Percentiles rank a stretch among this genome's conserved stretches.
Evolutionary conservation across 176 grass and related monocot genomes (phyloP).

Genomic region (Musa beccarii): DNA sequence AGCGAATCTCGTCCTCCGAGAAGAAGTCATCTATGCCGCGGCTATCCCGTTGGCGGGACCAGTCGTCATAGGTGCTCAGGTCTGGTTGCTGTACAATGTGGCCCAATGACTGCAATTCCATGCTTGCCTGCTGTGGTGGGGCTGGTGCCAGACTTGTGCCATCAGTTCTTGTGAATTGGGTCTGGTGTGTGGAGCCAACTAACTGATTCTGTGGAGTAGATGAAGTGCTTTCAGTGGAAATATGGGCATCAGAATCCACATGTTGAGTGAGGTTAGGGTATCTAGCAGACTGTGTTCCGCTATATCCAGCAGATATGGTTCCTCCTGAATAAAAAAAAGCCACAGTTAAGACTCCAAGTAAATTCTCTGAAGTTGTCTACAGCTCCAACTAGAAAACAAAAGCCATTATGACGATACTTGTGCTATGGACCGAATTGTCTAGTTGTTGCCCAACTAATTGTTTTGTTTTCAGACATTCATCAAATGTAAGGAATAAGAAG

Average conservation of each 20-base stretch:
- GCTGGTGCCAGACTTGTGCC: slow-evolving; percentile 29
- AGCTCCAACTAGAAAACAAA: too few species aligned
- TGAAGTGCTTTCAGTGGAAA: slow-evolving; percentile 42
- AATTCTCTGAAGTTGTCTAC: too few species aligned
- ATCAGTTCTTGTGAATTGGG: slow-evolving; percentile 6
- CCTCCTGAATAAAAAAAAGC: slow-evolving; percentile 28
- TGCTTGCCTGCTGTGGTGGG: slow-evolving; percentile 23
- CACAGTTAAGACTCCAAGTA: too few species aligned
- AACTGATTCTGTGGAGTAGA: slow-evolving; percentile 44
- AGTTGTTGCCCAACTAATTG: too few species aligned
- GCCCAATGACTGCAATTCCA: not conserved
- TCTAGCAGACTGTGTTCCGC: slow-evolving; percentile 27
- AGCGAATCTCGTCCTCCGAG: slow-evolving; percentile 44
- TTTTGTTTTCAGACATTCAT: too few species aligned
- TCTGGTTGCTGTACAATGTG: slow-evolving; percentile 45
- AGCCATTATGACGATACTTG: too few species aligned
- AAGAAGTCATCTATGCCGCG: slow-evolving; percentile 40
- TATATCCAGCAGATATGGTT: slow-evolving; percentile 9
- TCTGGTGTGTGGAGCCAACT: slow-evolving; percentile 31
- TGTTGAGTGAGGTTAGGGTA: slow-evolving; percentile 39
- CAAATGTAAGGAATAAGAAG: too few species aligned
- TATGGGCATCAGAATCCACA: slow-evolving; percentile 22
- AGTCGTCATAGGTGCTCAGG: slow-evolving; percentile 29
- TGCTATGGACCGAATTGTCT: too few species aligned
- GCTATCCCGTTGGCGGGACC: slow-evolving; percentile 37